Conservation (phyloP, 1,284 basidiomycete genomes). For the Apiotrichum brassicae region DNA sequence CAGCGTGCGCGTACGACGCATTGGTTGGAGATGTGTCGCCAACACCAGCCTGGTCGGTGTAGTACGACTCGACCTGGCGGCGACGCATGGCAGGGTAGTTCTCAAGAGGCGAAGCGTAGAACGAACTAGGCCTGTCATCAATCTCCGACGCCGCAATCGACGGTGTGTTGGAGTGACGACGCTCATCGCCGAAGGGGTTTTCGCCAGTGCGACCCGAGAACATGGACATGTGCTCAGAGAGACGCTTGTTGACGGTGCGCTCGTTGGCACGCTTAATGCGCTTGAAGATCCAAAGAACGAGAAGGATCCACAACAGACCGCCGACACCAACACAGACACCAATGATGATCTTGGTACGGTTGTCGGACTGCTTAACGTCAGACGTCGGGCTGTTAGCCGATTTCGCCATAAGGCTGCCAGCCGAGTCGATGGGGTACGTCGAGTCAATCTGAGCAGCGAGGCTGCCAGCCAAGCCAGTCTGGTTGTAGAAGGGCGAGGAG, state of each 20-base stretch:
- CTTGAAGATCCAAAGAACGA: slow-evolving; percentile 47
- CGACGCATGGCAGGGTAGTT: slow-evolving; percentile 40
- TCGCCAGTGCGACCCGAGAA: slow-evolving; percentile 27
- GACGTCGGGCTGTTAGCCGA: neutral
- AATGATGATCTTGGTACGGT: slow-evolving; percentile 45
- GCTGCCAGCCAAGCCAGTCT: slow-evolving; percentile 42
- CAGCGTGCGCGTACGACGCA: neutral
- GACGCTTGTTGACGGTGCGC: slow-evolving; percentile 41
- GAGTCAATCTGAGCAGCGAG: slow-evolving; percentile 46
- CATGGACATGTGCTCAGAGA: slow-evolving; percentile 48
- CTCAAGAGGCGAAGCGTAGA: slow-evolving; percentile 47
- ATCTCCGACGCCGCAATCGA: slow-evolving; percentile 45
- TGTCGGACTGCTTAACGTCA: slow-evolving; percentile 8
- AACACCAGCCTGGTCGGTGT: slow-evolving; percentile 12
- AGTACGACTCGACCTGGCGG: slow-evolving; percentile 20
- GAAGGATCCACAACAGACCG: slow-evolving; percentile 42
- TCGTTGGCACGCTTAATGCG: slow-evolving; percentile 45
- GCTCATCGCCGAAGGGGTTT: slow-evolving; percentile 22
- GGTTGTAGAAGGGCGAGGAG: slow-evolving; percentile 42
- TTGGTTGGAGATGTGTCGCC: slow-evolving; percentile 13
- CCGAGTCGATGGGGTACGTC: slow-evolving; percentile 31
- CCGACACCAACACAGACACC: slow-evolving; percentile 47
- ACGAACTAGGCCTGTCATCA: slow-evolving; percentile 46
- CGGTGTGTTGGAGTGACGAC: slow-evolving; percentile 29
- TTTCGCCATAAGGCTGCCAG: neutral